phyloP scores from a whole-genome alignment of 306 rosid species.

The Dryas alaskensis region DNA sequence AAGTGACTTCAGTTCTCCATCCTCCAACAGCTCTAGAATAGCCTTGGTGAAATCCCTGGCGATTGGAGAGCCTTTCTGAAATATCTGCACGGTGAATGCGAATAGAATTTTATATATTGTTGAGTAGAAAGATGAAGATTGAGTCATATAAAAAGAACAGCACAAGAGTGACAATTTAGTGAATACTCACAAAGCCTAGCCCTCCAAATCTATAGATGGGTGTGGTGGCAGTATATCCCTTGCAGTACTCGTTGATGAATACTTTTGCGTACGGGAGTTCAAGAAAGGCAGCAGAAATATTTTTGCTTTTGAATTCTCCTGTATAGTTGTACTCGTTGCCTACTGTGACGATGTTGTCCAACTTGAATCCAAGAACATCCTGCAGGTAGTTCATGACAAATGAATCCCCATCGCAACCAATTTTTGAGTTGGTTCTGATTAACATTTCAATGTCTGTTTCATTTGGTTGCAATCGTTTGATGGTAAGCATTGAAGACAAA shows the following conservation, averaged over 20 bases:
- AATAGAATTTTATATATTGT: background rate
- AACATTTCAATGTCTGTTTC: slow-evolving; percentile 37
- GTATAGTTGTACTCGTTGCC: slow-evolving; percentile 27
- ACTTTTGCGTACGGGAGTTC: slow-evolving; percentile 57
- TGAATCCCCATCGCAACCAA: slow-evolving; percentile 50
- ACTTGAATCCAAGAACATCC: slow-evolving; percentile 14
- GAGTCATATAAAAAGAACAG: background rate
- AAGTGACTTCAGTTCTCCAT: slow-evolving; percentile 34
- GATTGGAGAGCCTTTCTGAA: slow-evolving; percentile 64
- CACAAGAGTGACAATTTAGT: background rate
- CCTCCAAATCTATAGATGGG: slow-evolving; percentile 54
- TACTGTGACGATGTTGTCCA: slow-evolving; percentile 15
- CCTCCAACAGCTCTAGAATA: slow-evolving; percentile 40
- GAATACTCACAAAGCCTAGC: slow-evolving; percentile 56
- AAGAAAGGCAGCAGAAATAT: slow-evolving; percentile 58
- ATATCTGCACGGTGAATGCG: slow-evolving; percentile 32
- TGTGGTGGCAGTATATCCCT: slow-evolving; percentile 30
- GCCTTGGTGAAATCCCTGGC: slow-evolving; percentile 47
- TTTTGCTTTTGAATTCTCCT: slow-evolving; percentile 18
- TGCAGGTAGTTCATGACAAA: slow-evolving; percentile 33
- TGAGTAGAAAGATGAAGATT: background rate
- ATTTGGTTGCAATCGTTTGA: slow-evolving; percentile 35
- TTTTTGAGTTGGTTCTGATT: slow-evolving; percentile 33
- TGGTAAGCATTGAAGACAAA: slow-evolving; percentile 68
- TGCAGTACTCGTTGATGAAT: slow-evolving; percentile 47